Evolutionary conservation across 768 basidiomycete species (phyloP).

Genomic region (Chalciporus chontae): DNA sequence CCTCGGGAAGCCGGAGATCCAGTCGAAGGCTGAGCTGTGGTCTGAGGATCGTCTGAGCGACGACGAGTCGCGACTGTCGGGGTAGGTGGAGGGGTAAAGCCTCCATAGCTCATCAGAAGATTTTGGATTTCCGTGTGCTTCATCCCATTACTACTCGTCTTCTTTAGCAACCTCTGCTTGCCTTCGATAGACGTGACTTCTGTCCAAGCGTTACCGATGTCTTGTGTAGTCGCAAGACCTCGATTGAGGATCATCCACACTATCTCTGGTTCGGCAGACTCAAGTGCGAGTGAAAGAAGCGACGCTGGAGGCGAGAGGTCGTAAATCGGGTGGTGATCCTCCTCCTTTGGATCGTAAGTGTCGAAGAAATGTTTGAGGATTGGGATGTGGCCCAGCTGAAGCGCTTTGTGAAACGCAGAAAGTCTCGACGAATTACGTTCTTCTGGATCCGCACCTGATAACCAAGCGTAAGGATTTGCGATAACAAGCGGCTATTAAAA

Average conservation of each 20-base stretch:
- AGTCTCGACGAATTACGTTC: slow-evolving; percentile 57
- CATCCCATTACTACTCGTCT: slow-evolving; percentile 24
- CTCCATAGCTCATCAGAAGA: slow-evolving; percentile 49
- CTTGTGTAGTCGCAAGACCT: slow-evolving; percentile 45
- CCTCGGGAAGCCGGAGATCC: slow-evolving; percentile 5
- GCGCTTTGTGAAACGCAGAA: slow-evolving; percentile 66
- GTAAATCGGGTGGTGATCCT: slow-evolving; percentile 52
- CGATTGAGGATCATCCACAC: slow-evolving; percentile 64
- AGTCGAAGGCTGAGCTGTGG: slow-evolving; percentile 11
- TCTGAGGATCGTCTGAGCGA: slow-evolving; percentile 6
- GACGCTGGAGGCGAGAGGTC: slow-evolving; percentile 35
- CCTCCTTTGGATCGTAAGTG: slow-evolving; percentile 50
- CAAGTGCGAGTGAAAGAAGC: slow-evolving; percentile 54
- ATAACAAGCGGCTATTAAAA: slow-evolving; percentile 23
- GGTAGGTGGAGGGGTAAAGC: slow-evolving; percentile 45
- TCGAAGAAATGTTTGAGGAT: slow-evolving; percentile 63
- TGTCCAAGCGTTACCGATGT: slow-evolving; percentile 51
- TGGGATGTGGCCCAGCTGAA: slow-evolving; percentile 48
- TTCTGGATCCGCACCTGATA: slow-evolving; percentile 66
- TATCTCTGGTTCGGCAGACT: slow-evolving; percentile 59
- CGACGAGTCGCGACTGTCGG: slow-evolving; percentile 16
- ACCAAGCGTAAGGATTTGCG: slow-evolving; percentile 16
- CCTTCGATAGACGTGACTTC: slow-evolving; percentile 40
- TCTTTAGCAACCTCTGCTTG: slow-evolving; percentile 23
- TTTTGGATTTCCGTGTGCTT: slow-evolving; percentile 50